Conservation (phyloP, 345 rosid genomes). For the Eucalyptus urophylla region DNA sequence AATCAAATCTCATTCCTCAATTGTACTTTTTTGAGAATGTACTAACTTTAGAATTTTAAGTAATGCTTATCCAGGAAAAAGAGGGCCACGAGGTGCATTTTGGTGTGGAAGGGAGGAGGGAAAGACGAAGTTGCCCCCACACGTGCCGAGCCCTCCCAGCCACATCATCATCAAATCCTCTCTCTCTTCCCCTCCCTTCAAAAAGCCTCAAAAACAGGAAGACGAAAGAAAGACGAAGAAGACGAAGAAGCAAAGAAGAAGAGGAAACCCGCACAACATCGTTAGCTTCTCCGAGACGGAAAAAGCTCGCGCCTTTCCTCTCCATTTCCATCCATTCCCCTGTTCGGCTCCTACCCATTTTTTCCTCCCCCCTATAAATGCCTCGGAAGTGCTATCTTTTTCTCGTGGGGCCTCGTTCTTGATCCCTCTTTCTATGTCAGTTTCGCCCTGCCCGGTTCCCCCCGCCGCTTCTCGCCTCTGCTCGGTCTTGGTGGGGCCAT, state of each 20-base stretch:
- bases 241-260: not conserved
- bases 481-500: conserved; percentile 5
- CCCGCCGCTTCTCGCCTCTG: not conserved
- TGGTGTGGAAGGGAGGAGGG: not conserved
- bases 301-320: not conserved
- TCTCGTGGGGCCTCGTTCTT: not conserved
- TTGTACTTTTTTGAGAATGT: too few relatives aligned
- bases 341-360: not conserved
- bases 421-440: not conserved
- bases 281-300: not conserved
- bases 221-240: not conserved
- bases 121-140: not conserved
- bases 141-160: not conserved
- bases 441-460: not conserved
- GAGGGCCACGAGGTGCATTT: not conserved
- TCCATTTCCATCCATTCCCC: not conserved
- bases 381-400: not conserved
- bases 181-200: too few relatives aligned
- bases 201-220: not conserved
- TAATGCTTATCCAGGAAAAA: too few relatives aligned
- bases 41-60: too few relatives aligned
- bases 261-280: not conserved
- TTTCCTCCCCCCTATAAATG: not conserved
- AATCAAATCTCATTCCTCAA: too few relatives aligned
- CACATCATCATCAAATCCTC: not conserved